Conservation (phyloP, 768 basidiomycete species). For the Pleurotus ostreatus region DNA sequence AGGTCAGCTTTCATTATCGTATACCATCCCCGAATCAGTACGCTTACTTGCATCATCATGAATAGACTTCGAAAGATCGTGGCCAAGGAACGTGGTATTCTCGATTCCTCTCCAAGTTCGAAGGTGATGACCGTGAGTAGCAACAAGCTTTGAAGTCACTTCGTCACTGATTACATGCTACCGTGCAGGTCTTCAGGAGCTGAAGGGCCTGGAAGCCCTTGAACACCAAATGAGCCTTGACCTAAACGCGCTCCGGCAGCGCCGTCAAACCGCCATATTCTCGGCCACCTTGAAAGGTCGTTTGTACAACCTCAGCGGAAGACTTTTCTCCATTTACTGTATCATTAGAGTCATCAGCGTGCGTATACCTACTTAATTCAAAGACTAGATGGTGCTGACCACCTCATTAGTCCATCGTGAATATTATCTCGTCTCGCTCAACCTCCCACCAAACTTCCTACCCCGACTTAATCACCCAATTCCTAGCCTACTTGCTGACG, state of each 20-base stretch:
- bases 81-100: slow-evolving; percentile 40
- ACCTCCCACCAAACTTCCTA: slow-evolving; percentile 30
- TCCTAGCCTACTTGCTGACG: slow-evolving; percentile 29
- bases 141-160: slow-evolving; percentile 7
- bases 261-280: slow-evolving; percentile 46
- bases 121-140: slow-evolving; percentile 39
- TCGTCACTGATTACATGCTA: neutral
- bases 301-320: slow-evolving; percentile 40
- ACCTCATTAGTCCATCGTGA: slow-evolving; percentile 41
- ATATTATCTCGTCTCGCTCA: slow-evolving; percentile 37
- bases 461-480: slow-evolving; percentile 37
- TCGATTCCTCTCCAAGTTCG: slow-evolving; percentile 45
- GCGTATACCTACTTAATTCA: slow-evolving; percentile 15
- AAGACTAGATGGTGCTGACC: neutral
- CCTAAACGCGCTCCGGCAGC: slow-evolving; percentile 44
- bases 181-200: slow-evolving; percentile 47
- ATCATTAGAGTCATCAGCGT: slow-evolving; percentile 59
- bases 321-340: slow-evolving; percentile 66
- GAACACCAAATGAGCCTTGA: slow-evolving; percentile 65
- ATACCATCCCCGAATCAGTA: too few relatives aligned
- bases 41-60: slow-evolving; percentile 7
- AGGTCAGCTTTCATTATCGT: slow-evolving; percentile 13
- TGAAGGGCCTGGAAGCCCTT: slow-evolving; percentile 61
- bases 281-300: slow-evolving; percentile 52
- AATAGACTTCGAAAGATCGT: neutral